Conservation (phyloP, 2,329 filamentous ascomycete species). For the Sclerotinia spermophila region DNA sequence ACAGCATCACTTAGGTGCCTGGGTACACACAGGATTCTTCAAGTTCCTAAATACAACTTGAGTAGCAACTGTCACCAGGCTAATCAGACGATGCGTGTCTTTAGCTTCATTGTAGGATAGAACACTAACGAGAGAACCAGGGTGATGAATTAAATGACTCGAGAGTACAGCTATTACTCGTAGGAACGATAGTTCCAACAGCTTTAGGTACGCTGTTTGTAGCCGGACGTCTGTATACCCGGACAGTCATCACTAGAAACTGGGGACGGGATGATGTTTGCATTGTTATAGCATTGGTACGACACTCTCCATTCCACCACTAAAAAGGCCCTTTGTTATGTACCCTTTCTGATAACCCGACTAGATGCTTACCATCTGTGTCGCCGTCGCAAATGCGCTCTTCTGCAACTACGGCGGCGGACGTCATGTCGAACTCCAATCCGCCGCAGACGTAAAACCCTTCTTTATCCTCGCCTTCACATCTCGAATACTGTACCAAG, state of each 20-base stretch:
- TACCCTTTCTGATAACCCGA: not conserved
- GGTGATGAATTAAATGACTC: not conserved
- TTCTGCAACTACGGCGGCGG: not conserved
- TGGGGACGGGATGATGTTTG: not conserved
- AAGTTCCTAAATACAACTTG: not conserved
- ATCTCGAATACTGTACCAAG: constrained; percentile 1
- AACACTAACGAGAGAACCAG: not conserved
- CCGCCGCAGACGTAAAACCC: not conserved
- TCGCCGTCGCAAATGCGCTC: not conserved
- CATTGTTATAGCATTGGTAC: not conserved
- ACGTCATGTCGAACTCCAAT: not conserved
- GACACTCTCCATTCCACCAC: not conserved
- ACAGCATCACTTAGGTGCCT: not conserved
- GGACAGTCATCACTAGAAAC: constrained; percentile 2
- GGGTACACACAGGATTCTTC: not conserved
- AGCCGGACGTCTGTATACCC: constrained; percentile 1
- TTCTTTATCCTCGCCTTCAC: not conserved
- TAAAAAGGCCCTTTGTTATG: not conserved
- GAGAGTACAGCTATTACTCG: not conserved
- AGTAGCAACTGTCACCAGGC: too few species aligned
- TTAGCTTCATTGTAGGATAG: not conserved
- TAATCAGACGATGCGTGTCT: not conserved
- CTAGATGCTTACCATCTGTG: not conserved
- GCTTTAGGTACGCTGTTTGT: not conserved
- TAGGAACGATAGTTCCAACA: not conserved